A percentile compares a stretch with the other conserved stretches of the same genome.
Conservation (phyloP, 2,329 filamentous ascomycete species). For the Colletotrichum viniferum region DNA sequence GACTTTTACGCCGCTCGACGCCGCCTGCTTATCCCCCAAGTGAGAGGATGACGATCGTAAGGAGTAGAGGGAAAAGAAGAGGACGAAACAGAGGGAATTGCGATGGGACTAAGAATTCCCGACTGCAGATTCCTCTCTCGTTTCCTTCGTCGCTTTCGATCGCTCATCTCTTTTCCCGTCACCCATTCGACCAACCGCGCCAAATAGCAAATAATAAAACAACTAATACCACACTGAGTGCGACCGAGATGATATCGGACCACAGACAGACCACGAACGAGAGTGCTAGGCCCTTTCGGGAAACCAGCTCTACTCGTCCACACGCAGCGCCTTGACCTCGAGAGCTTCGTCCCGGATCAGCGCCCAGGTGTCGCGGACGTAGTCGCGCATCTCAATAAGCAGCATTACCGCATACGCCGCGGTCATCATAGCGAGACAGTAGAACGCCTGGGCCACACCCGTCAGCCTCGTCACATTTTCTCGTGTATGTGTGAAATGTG, state of each 20-base stretch:
- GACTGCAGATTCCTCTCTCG: background rate
- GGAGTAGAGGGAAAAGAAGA: background rate
- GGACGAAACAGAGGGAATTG: background rate
- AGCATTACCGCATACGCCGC: conserved; percentile 19
- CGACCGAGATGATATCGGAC: background rate
- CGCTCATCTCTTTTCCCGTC: background rate
- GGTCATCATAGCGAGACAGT: conserved; percentile 20
- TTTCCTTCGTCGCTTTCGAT: background rate
- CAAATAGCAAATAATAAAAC: background rate
- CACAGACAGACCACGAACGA: background rate
- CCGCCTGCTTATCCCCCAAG: background rate
- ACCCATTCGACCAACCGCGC: background rate
- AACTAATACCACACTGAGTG: background rate
- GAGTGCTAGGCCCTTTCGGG: background rate
- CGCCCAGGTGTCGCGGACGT: conserved; percentile 19
- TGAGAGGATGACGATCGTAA: background rate
- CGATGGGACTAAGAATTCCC: background rate
- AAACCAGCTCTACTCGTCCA: conserved; percentile 11
- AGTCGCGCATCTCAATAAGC: conserved; percentile 16
- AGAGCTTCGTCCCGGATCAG: conserved; percentile 17
- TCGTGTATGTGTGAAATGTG: background rate
- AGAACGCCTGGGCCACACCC: conserved; percentile 13
- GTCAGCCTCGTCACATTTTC: background rate
- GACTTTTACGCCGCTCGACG: background rate
- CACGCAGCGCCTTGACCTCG: conserved; percentile 18